Base-by-base conservation (phyloP, 768 basidiomycete species). In the Sporobolomyces pararoseus region DNA sequence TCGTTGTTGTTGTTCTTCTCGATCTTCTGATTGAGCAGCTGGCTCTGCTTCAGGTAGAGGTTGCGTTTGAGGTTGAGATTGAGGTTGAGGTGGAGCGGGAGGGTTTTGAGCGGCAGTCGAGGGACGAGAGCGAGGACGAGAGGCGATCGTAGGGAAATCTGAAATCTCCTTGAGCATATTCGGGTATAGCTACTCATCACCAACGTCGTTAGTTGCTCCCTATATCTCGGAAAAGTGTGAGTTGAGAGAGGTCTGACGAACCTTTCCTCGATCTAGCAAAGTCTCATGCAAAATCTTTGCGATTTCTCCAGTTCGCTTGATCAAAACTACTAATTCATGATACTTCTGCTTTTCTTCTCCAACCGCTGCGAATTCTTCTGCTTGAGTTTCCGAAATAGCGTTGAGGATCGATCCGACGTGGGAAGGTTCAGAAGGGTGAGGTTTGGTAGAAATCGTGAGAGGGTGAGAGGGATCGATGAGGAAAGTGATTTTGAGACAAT, bases 321-420 rank as follows among this genome's bases (percentile, higher is more conserved):
- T 44, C 39, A 60, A 19, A 29, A 46, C 58, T n/a, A 60, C 58
- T 2, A 60, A 19, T 23, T 29, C 25, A 27, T 60, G 58, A 29
- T 60, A 46, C 58, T 44, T 47, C 7, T 7, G 46, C 21, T 14
- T 23, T 10, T 27, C 27, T 6, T 27, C 2, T 27, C 25, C 27
- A 7, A 13, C 58, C 7, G 31, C 59, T 16, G 44, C 44, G 34
- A 4, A 9, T 3, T 49, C 10, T 32, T 61, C 59, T 29, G 19
- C 59, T 49, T 61, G 44, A 5, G 44, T 61, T 44, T 47, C 59
- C 4, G 44, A 2, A 5, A 34, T 23, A 2, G 29, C 1, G 3
- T 9, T n/a, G 16, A 49, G 21, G 13, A 2, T 35, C 4, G 7
- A 12, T 2, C 59, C 46, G 29, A 34, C 10, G n/a, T 61, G 59